These are phyloP conservation scores for Fusarium setosum DNA, from an alignment of 2,329 filamentous ascomycete species.

Conservation along the genomic window DNA sequence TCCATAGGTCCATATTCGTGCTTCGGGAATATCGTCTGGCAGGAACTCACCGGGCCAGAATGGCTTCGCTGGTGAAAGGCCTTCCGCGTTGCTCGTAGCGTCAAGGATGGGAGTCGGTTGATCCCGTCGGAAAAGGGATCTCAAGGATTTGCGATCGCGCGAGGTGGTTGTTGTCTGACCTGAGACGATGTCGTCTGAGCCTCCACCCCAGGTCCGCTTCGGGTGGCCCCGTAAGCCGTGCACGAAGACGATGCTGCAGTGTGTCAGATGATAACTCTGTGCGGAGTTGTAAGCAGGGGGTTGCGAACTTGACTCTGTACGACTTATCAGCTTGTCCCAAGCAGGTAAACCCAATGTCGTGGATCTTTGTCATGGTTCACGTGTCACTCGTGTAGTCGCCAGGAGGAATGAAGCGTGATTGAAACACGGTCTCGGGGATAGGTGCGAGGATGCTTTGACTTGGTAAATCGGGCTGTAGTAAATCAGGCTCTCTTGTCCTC, in stretches of 20 bases:
- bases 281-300: not conserved
- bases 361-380: not conserved
- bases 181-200: not conserved
- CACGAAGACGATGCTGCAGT: conserved; percentile 47
- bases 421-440: not conserved
- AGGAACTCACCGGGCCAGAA: conserved; percentile 47
- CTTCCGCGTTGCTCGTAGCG: not conserved
- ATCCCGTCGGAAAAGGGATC: not conserved
- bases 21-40: conserved; percentile 48
- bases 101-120: not conserved
- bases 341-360: not conserved
- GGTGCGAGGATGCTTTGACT: not conserved
- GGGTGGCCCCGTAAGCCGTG: conserved; percentile 51
- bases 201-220: conserved; percentile 46
- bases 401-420: not conserved
- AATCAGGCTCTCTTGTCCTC: not conserved
- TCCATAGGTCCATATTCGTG: conserved; percentile 53
- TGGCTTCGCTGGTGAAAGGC: conserved; percentile 8
- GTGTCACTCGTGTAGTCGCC: not conserved
- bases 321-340: not conserved
- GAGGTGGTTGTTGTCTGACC: not conserved
- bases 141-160: not conserved
- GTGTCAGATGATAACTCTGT: not conserved
- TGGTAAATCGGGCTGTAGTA: not conserved
- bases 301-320: not conserved